Base-by-base conservation (phyloP, 192 early-diverging fungal genomes). In the Helicostylum pulchrum region DNA sequence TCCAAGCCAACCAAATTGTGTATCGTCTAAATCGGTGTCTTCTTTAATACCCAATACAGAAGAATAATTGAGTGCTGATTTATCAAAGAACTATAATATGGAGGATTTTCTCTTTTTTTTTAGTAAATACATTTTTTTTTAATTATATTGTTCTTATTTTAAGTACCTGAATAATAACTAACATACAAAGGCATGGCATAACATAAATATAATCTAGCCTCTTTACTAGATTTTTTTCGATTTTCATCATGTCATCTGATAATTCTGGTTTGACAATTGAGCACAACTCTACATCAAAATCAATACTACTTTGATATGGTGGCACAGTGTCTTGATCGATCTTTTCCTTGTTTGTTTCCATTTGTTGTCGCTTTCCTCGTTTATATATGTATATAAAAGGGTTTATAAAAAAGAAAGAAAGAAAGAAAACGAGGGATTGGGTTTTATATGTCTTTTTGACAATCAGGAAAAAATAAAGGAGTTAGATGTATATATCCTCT, bases 41-140 rank as follows among this genome's bases (percentile, higher is more conserved):
- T 12, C 21, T 11, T 42, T 62, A 8, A 72, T 60, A 36, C 70
- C 70, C 0, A 72, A 32, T 4, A 72, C 70, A 32, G 64, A 23
- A 39, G 58, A 30, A 53, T 62, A 56, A 20, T 65, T 53, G 4
- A 72, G 20, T 32, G 70, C 45, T 17, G 50, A 62, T 50, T 72
- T 72, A 30, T 72, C 70, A 1, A 72, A 48, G n/a, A 62, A 72
- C 31, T 66, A 36, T 23, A 47, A 50, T 59, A 48, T 3, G 36
- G 8, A 26, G 17, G 10, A 32, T 26, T 47, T 46, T 20, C 3
- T 19, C 15, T 47, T 46, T 20, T 1, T 19, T 30, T 47, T 19
- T 49, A 20, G 4, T 47, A 19, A 36, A 19, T 32, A 48, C 19
- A 17, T 45, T 26, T 5, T 64, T 39, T 31, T 30, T 17, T 43